Percentiles rank a stretch among this genome's conserved stretches.
Conservation (phyloP, 306 rosid genomes). For the Rosa multiflora region DNA sequence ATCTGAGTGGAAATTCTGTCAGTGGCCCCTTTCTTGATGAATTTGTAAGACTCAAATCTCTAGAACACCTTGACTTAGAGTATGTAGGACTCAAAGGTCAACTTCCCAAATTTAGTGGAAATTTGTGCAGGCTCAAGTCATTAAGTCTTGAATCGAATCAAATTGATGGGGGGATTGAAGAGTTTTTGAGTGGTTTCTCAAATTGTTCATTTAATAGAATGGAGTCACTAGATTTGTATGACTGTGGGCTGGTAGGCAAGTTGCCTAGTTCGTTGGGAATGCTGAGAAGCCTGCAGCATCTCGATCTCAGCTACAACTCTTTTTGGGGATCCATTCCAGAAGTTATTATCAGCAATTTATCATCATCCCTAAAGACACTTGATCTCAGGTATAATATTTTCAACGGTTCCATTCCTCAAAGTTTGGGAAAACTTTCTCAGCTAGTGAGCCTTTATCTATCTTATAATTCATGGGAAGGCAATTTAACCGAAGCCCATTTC, state of each 20-base stretch:
- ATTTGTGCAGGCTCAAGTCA: conserved; percentile 2
- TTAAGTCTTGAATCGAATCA: not conserved
- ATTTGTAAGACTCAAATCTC: not conserved
- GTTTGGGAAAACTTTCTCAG: conserved; percentile 21
- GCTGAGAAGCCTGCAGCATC: conserved; percentile 5
- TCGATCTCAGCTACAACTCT: not conserved
- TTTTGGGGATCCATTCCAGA: not conserved
- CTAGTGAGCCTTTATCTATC: not conserved
- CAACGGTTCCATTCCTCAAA: conserved; percentile 3
- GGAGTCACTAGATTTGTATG: too few species aligned
- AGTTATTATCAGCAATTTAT: too few species aligned
- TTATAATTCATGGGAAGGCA: conserved; percentile 2
- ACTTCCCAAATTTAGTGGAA: not conserved
- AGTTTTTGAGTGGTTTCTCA: too few species aligned
- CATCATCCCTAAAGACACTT: too few species aligned
- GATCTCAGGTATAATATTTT: too few species aligned
- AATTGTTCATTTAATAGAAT: too few species aligned
- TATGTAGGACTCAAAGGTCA: rapidly evolving
- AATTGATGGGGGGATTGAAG: conserved; percentile 2
- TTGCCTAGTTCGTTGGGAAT: conserved; percentile 21
- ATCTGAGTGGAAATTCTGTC: rapidly evolving
- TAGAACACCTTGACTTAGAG: not conserved
- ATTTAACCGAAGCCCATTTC: conserved; percentile 18
- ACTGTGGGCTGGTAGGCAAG: not conserved
- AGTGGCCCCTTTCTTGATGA: not conserved